Percentiles rank a stretch among this genome's conserved stretches.
phyloP scores from a whole-genome alignment of 345 rosid genomes.

The Murraya koenigii region DNA sequence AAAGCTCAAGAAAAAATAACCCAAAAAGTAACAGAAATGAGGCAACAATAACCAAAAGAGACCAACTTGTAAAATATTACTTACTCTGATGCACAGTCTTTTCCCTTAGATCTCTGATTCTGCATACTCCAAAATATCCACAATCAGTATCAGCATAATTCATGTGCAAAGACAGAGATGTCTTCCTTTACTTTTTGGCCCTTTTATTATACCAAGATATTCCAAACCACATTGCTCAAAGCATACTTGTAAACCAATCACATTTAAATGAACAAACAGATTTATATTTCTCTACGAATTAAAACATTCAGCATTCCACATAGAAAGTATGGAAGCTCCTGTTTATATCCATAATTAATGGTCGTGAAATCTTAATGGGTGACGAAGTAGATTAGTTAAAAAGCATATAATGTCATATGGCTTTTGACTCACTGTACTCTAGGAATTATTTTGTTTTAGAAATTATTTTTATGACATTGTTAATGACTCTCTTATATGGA shows the following conservation, averaged over 20 bases:
- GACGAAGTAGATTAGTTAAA: background rate
- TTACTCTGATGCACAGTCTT: conserved; percentile 36
- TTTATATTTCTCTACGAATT: background rate
- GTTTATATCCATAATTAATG: background rate
- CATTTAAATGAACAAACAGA: background rate
- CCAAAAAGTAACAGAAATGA: background rate
- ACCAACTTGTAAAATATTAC: conserved; percentile 22
- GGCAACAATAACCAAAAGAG: conserved; percentile 10
- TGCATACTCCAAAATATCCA: conserved; percentile 37
- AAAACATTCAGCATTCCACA: background rate
- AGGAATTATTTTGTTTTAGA: background rate
- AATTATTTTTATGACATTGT: background rate
- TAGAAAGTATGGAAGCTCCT: background rate
- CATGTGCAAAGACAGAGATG: background rate
- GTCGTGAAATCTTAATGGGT: background rate
- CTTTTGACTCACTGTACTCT: background rate
- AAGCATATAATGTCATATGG: background rate
- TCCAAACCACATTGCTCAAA: background rate
- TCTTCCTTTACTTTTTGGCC: background rate
- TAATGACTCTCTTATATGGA: background rate
- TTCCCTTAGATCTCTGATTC: conserved; percentile 43
- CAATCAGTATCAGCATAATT: conserved; percentile 18
- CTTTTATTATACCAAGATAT: background rate
- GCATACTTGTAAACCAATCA: background rate
- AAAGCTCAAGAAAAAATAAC: conserved; percentile 10